These are phyloP conservation scores for Monosporozyma servazzii DNA, from an alignment of 805 yeast genomes.

Conservation along the genomic window DNA sequence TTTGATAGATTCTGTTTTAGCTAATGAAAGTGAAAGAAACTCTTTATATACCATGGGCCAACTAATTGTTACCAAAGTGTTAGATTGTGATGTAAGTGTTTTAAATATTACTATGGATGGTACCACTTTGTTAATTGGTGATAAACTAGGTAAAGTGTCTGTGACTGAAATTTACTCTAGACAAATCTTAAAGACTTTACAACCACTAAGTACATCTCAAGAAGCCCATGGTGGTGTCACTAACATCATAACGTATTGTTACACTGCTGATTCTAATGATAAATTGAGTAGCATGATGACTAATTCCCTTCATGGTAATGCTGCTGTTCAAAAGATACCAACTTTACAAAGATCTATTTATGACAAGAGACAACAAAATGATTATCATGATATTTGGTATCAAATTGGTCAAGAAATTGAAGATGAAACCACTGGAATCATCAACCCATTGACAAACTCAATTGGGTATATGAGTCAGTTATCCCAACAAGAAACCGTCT, in stretches of 20 bases:
- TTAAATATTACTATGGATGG: conserved; percentile 67
- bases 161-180: conserved; percentile 62
- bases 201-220: conserved; percentile 22
- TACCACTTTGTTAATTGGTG: conserved; percentile 63
- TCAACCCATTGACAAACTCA: conserved; percentile 29
- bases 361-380: conserved; percentile 26
- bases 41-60: conserved; percentile 22
- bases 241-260: conserved; percentile 11
- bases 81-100: conserved; percentile 37
- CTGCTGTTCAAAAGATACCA: conserved; percentile 34
- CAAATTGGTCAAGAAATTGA: conserved; percentile 22
- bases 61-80: conserved; percentile 17
- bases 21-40: conserved; percentile 18
- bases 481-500: conserved; percentile 43
- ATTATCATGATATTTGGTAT: conserved; percentile 36
- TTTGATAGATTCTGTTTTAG: conserved; percentile 39
- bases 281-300: not conserved
- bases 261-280: not conserved
- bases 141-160: conserved; percentile 55
- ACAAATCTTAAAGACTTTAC: conserved; percentile 53
- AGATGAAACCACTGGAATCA: conserved; percentile 10
- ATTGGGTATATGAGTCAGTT: conserved; percentile 42
- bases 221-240: conserved; percentile 21
- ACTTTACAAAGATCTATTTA: conserved; percentile 52
- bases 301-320: not conserved